These are phyloP conservation scores for Sporobolomyces roseus DNA, from an alignment of 768 basidiomycete genomes.

Conservation along the genomic window DNA sequence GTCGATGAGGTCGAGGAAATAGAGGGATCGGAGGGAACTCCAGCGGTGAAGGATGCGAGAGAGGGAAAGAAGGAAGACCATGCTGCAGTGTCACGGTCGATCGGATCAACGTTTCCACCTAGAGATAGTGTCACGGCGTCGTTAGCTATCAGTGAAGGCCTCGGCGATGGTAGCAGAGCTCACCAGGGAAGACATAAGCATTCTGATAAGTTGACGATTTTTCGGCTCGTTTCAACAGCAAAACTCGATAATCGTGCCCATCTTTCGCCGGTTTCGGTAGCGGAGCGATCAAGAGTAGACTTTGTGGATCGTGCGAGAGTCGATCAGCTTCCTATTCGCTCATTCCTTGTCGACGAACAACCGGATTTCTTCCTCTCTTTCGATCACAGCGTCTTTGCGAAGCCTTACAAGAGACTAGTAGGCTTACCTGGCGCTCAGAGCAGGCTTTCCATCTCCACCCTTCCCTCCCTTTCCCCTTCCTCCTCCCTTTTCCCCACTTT, in stretches of 20 bases:
- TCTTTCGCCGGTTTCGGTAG: constrained; percentile 5
- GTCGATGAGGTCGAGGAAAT: not conserved
- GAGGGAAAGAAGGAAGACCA: constrained; percentile 11
- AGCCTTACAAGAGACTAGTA: no score
- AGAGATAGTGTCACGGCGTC: not conserved
- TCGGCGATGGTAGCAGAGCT: not conserved
- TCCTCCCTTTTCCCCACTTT: constrained; percentile 2
- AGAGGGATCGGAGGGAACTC: not conserved
- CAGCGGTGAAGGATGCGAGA: not conserved
- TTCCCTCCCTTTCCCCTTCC: not conserved
- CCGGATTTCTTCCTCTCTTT: not conserved
- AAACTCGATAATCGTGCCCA: constrained; percentile 41
- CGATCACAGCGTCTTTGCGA: not conserved
- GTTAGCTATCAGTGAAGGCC: not conserved
- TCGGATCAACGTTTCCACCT: constrained; percentile 35
- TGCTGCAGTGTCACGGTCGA: constrained; percentile 4
- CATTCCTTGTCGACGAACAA: no score
- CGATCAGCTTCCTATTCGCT: not conserved
- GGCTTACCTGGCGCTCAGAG: no score
- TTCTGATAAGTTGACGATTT: constrained; percentile 18
- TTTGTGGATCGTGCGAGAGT: not conserved
- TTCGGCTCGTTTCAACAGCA: constrained; percentile 33
- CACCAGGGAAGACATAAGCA: constrained; percentile 43
- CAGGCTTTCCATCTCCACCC: not conserved
- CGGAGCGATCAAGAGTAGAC: constrained; percentile 20